phyloP scores from a whole-genome alignment of 2,329 filamentous ascomycete species.

The Aureobasidium subglaciale region DNA sequence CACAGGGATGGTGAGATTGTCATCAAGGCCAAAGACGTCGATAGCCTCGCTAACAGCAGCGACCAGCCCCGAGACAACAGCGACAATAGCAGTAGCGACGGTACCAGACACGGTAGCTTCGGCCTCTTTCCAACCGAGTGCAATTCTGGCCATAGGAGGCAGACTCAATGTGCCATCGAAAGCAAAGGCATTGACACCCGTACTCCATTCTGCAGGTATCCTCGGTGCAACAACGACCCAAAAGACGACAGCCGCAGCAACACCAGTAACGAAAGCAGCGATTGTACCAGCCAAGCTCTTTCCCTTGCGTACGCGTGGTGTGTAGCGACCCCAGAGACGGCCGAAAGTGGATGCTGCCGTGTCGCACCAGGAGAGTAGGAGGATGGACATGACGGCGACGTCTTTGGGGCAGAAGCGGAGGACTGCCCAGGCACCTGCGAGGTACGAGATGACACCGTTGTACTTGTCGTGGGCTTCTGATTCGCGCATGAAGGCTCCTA shows the following conservation, averaged over 20 bases:
- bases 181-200: constrained; percentile 59
- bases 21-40: constrained; percentile 89
- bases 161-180: constrained; percentile 72
- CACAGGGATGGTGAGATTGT: constrained; percentile 94
- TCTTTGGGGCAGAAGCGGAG: constrained; percentile 89
- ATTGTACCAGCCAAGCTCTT: constrained; percentile 88
- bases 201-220: constrained; percentile 28
- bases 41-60: constrained; percentile 85
- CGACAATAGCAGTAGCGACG: constrained; percentile 70
- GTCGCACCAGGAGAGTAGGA: constrained; percentile 95
- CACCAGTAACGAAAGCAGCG: constrained; percentile 75
- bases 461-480: constrained; percentile 80
- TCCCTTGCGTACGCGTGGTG: constrained; percentile 71
- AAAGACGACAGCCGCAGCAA: constrained; percentile 75
- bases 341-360: constrained; percentile 94
- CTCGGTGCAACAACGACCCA: constrained; percentile 77
- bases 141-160: constrained; percentile 48
- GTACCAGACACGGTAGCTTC: constrained; percentile 61
- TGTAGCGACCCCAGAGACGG: constrained; percentile 81
- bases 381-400: constrained; percentile 77
- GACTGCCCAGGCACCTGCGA: constrained; percentile 81
- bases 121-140: constrained; percentile 53
- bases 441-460: constrained; percentile 96
- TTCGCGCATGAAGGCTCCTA: constrained; percentile 94
- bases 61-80: constrained; percentile 78